A percentile compares a stretch with the other conserved stretches of the same genome.
phyloP scores from a whole-genome alignment of 495 filamentous ascomycete genomes.

The Aspergillus coremiiformis region DNA sequence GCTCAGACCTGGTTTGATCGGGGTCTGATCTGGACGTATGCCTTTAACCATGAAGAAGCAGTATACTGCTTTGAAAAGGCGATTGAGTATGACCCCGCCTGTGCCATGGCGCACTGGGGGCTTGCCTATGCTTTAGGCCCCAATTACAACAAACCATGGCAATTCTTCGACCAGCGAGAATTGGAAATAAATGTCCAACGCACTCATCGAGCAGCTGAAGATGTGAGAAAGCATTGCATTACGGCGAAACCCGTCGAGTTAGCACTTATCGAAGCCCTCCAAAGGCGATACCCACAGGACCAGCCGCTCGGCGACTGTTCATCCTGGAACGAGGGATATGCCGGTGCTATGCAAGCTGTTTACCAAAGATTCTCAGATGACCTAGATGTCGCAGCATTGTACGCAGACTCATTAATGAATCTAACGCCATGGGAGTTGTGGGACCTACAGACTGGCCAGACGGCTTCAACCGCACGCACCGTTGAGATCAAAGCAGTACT shows the following conservation, averaged over 20 bases:
- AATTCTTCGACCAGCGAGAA: conserved; percentile 55
- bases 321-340: conserved; percentile 50
- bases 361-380: conserved; percentile 48
- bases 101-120: conserved; percentile 62
- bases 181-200: conserved; percentile 36
- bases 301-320: conserved; percentile 35
- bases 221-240: conserved; percentile 32
- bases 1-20: conserved; percentile 24
- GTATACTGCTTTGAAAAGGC: conserved; percentile 28
- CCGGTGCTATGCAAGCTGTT: conserved; percentile 51
- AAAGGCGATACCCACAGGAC: conserved; percentile 46
- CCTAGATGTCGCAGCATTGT: conserved; percentile 54
- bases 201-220: conserved; percentile 35
- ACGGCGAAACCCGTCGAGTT: conserved; percentile 38
- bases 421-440: conserved; percentile 61
- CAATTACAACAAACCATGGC: conserved; percentile 72
- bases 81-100: conserved; percentile 43
- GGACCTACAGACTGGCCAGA: conserved; percentile 52
- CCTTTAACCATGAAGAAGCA: conserved; percentile 25
- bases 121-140: conserved; percentile 57
- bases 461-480: conserved; percentile 45
- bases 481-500: conserved; percentile 50
- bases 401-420: conserved; percentile 63
- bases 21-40: conserved; percentile 24
- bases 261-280: conserved; percentile 51